phyloP scores from a whole-genome alignment of 148 eudicot genomes.

The Camellia japonica region DNA sequence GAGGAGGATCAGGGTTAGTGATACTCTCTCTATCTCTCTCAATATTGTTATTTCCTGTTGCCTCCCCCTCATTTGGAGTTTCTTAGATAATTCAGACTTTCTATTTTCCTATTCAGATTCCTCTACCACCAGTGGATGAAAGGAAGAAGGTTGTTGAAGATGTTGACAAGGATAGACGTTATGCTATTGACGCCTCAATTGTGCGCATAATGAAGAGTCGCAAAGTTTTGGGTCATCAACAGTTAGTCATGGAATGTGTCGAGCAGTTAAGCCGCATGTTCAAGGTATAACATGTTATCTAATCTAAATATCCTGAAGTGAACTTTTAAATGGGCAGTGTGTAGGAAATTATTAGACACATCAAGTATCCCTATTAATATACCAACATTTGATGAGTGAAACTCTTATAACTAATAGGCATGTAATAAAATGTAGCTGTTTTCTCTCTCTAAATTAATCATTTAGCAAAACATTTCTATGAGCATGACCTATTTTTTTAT shows the following conservation, averaged over 20 bases:
- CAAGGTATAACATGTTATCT: slow-evolving; percentile 19
- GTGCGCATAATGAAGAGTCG: slow-evolving; percentile 36
- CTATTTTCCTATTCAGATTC: slow-evolving; percentile 20
- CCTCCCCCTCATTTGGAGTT: neutral
- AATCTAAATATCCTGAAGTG: neutral
- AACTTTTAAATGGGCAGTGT: neutral
- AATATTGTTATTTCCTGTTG: neutral
- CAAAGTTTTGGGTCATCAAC: slow-evolving; percentile 31
- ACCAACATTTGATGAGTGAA: neutral
- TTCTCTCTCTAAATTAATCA: too few species aligned
- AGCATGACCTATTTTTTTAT: too few species aligned
- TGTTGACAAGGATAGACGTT: slow-evolving; percentile 37
- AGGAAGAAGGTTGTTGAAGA: slow-evolving; percentile 33
- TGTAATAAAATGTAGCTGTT: too few species aligned
- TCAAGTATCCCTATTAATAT: too few species aligned
- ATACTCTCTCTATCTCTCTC: neutral
- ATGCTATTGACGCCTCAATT: slow-evolving; percentile 33
- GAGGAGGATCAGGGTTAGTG: slow-evolving; percentile 33
- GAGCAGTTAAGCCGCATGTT: slow-evolving; percentile 35
- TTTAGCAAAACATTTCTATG: too few species aligned
- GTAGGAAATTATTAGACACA: neutral
- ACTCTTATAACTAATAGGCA: too few species aligned
- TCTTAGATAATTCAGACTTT: neutral
- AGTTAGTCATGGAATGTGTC: slow-evolving; percentile 32
- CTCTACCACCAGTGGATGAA: slow-evolving; percentile 33